Base-by-base conservation (phyloP, 2,329 filamentous ascomycete genomes). In the Fusarium lyarnte region DNA sequence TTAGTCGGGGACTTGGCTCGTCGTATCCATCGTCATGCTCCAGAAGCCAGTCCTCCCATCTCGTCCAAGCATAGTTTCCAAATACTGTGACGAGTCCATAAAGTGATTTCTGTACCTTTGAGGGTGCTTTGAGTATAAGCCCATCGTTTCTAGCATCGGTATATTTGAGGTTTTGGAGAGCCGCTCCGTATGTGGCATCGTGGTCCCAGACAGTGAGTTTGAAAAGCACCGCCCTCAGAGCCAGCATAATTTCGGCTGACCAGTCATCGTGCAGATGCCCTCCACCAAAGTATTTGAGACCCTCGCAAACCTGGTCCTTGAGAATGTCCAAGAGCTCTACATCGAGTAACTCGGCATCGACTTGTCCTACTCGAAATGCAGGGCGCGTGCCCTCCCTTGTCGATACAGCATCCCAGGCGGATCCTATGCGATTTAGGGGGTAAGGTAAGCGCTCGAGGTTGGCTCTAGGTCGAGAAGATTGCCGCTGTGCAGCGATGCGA, bases 121-220 rank as follows among this genome's bases (percentile, higher is more conserved):
- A 92, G 0, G 95, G 95, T 21, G 92, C 84, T 17, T 89, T 87
- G 57, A 93, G 83, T 31, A 92, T 88, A 0, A 89, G 84, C 14
- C 89, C 89, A 51, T 82, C 82, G 58, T 86, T 87, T 69, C 95
- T 88, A 53, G 94, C 95, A 80, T 98, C 95, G 16, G 93, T 93
- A 79, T 95, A 98, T 79, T 91, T 91, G 33, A 99, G 87, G 71
- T 97, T 97, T 82, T 99, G 96, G 54, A 99, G 85, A 39, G 94
- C 91, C 16, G 96, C 96, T 67, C 96, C 96, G 81, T 99, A 98
- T 9, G 93, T 97, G 42, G 96, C 94, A 81, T 97, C 92, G 81
- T 98, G 94, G 81, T 98, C 95, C 96, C 96, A 99, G 65, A 99
- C 91, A 21, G 93, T 94, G 70, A 99, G 88, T 83, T 99, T 99